Base-by-base conservation (phyloP, 2,329 filamentous ascomycete genomes). In the Alternaria alternata region DNA sequence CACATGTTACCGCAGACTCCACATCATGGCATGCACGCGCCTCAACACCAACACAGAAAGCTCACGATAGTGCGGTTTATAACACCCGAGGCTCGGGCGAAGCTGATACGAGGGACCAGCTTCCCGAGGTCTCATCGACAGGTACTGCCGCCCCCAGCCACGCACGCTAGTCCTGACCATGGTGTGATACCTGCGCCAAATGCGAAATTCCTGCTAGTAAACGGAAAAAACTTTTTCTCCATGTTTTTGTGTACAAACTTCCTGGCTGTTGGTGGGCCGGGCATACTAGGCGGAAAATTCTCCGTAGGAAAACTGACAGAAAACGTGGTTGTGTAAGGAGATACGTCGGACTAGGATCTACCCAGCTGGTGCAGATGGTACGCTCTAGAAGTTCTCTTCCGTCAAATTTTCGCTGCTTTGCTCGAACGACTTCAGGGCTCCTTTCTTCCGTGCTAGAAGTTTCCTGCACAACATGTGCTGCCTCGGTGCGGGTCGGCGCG, bases 51-150 rank as follows among this genome's bases (percentile, higher is more conserved):
- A 16, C 32, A 18, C 32, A 38, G 16, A 22, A 54, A 49, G 34
- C 22, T 54, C 51, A 54, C 56, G 51, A 59, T 59, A 36, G 44
- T 26, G 22, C n/a, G 42, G 49, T 47, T 41, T 30, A n/a, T 12
- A 16, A 48, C 20, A 30, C 5, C 56, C 51, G 56, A 59, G 56
- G 18, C 43, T 59, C 56, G 56, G 34, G 36, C 56, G 56, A 59
- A 36, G 5, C 26, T 34, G n/a, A n/a, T 26, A 51, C 54, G 20
- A 34, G 32, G 8, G n/a, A 46, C 22, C 30, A 32, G 41, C 39
- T 41, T 22, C 38, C 39, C 39, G 39, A 42, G 39, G 39, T 24
- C 11, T 9, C 28, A 11, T 30, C 28, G 28, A 30, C 28, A 30
- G 8, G 28, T 30, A 30, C 28, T 11, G 28, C 28, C 28, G 11